These are phyloP conservation scores for Epichloe hybrida DNA, from an alignment of 2,329 filamentous ascomycete genomes.

Conservation along the genomic window DNA sequence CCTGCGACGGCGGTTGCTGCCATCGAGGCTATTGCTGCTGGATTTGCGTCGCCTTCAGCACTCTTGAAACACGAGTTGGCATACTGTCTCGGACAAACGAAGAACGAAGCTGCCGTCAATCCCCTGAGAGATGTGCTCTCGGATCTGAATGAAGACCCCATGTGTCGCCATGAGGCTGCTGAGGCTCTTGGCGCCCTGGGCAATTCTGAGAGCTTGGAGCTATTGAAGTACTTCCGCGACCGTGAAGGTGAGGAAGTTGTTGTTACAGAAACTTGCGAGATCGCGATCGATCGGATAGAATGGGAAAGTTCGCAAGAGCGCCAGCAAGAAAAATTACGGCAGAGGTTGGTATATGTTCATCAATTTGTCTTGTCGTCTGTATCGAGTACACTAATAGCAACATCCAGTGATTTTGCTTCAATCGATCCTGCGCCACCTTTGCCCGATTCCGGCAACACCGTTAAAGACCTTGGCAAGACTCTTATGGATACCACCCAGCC, in stretches of 20 bases:
- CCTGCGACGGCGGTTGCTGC: slow-evolving; percentile 42
- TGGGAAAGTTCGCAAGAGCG: slow-evolving; percentile 73
- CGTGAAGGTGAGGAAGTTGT: slow-evolving; percentile 62
- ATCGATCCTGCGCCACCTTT: slow-evolving; percentile 90
- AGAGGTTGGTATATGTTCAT: slow-evolving; percentile 47
- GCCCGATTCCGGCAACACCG: slow-evolving; percentile 53
- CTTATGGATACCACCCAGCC: slow-evolving; percentile 68
- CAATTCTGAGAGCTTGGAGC: slow-evolving; percentile 55
- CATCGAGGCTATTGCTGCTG: slow-evolving; percentile 75
- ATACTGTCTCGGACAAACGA: slow-evolving; percentile 89
- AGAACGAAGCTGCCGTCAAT: slow-evolving; percentile 59
- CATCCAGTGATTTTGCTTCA: slow-evolving; percentile 73
- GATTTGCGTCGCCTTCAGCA: slow-evolving; percentile 70
- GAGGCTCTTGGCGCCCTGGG: slow-evolving; percentile 87
- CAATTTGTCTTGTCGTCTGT: not conserved
- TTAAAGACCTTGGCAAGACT: slow-evolving; percentile 60
- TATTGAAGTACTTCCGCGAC: slow-evolving; percentile 63
- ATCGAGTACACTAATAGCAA: not conserved
- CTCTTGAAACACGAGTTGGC: slow-evolving; percentile 93
- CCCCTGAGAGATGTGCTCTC: slow-evolving; percentile 62
- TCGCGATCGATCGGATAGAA: slow-evolving; percentile 84
- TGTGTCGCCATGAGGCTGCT: slow-evolving; percentile 93
- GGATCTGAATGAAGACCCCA: slow-evolving; percentile 72
- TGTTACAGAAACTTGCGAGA: slow-evolving; percentile 91
- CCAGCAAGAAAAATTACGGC: slow-evolving; percentile 62